Evolutionary conservation across 306 rosid genomes (phyloP).

Genomic region (Luffa aegyptiaca): DNA sequence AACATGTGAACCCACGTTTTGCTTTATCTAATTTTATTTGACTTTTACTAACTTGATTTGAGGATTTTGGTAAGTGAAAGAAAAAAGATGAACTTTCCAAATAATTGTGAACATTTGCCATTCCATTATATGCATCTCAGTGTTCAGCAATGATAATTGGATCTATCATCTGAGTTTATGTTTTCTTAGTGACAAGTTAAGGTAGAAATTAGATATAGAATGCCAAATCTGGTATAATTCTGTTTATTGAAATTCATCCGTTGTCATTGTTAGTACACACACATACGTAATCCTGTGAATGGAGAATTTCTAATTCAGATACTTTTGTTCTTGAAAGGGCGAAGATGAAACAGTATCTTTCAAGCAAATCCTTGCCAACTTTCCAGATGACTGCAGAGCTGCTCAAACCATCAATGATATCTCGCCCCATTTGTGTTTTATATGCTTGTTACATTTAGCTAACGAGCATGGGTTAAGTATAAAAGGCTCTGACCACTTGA

Average conservation of each 20-base stretch:
- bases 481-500: constrained; percentile 43
- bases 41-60: background rate
- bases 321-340: constrained; percentile 26
- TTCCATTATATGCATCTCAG: background rate
- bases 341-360: constrained; percentile 44
- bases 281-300: background rate
- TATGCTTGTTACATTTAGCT: constrained; percentile 86
- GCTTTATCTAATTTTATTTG: background rate
- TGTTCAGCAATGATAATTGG: background rate
- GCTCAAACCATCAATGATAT: constrained; percentile 54
- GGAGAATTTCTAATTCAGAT: constrained; percentile 1
- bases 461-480: constrained; percentile 83
- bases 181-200: background rate
- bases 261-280: background rate
- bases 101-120: background rate
- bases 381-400: constrained; percentile 67
- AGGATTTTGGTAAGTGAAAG: background rate
- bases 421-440: constrained; percentile 93
- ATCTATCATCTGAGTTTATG: background rate
- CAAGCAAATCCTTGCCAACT: constrained; percentile 51
- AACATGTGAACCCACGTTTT: background rate
- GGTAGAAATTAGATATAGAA: background rate
- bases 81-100: background rate
- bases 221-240: constrained; percentile 12
- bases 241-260: background rate